Evolutionary conservation across 441 rosid genomes (phyloP).

Genomic region (Erodium trifolium): DNA sequence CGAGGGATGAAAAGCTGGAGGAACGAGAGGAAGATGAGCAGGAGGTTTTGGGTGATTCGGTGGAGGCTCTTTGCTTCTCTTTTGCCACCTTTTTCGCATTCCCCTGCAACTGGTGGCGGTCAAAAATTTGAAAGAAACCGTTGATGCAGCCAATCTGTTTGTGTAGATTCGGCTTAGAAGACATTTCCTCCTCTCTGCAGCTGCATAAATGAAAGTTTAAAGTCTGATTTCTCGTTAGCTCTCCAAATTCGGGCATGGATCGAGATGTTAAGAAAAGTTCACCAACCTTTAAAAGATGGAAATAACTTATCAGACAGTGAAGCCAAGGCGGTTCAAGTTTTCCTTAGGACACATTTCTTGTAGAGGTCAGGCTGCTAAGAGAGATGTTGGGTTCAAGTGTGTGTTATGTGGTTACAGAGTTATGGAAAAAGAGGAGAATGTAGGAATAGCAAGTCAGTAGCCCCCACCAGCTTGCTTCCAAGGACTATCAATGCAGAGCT

Average conservation of each 20-base stretch:
- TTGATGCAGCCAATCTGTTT: conserved; percentile 90
- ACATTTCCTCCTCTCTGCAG: conserved; percentile 34
- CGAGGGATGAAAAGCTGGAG: conserved; percentile 58
- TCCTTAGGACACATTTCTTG: conserved; percentile 2
- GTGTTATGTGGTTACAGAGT: conserved; percentile 16
- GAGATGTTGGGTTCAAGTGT: conserved; percentile 13
- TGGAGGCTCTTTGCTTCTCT: conserved; percentile 50
- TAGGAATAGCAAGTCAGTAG: conserved; percentile 18
- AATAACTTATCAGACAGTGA: background rate
- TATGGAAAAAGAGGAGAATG: conserved; percentile 17
- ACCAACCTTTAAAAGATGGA: background rate
- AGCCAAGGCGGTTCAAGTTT: background rate
- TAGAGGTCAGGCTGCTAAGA: conserved; percentile 7
- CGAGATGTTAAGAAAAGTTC: background rate
- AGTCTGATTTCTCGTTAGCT: conserved; percentile 1
- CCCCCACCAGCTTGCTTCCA: conserved; percentile 21
- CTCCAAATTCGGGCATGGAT: background rate
- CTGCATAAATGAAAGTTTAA: background rate
- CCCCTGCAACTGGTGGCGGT: conserved; percentile 65
- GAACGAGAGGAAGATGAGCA: conserved; percentile 74
- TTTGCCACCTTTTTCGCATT: conserved; percentile 37
- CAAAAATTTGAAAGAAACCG: conserved; percentile 74
- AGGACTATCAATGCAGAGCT: conserved; percentile 18
- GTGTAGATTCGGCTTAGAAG: conserved; percentile 62
- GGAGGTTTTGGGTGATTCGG: conserved; percentile 71